Evolutionary conservation across 805 yeast species (phyloP), one percentile per base, ranked within the genome.

Genomic region (Kodamaea laetipori): DNA sequence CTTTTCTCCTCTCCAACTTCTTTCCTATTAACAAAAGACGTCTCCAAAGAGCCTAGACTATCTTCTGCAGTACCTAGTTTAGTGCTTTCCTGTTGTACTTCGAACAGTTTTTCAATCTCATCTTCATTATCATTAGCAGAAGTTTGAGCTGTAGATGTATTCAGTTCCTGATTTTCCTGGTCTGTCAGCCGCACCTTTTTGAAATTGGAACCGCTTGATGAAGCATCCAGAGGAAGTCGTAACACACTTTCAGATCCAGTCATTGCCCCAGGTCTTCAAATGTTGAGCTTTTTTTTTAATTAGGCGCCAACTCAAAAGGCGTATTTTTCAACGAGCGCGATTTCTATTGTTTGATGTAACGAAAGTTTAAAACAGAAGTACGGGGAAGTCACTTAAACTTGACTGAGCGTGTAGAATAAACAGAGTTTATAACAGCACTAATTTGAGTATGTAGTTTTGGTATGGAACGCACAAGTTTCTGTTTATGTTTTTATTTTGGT

Each of bases 141-240:
- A 5, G 58, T 49, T 32, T 49, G 55, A 7, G 53, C 48, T 2
- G 59, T 54, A 3, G 56, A 51, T 13, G 42, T 9, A 27, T 46
- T 43, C 10, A 28, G 32, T 4, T 36, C 34, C 13, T 37, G 46
- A n/a, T 36, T n/a, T n/a, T 28, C 25, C 13, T 27, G 35, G 10
- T 34, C 30, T 12, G 21, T 24, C 39, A 39, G 33, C 12, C 30
- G 37, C 12, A 36, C 15, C 17, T 40, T 40, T 28, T 40, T 40
- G 32, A 38, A 9, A 11, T 41, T 25, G 40, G 45, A 28, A 12
- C 31, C 10, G 18, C 34, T 30, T 10, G 45, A 41, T 27, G 45
- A 41, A 4, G 39, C 34, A 15, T 41, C 45, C 45, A 41, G 45
- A 11, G 40, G 23, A n/a, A 41, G 27, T 4, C 45, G 45, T 2